phyloP scores from a whole-genome alignment of 345 rosid species.

The Salix caprea region DNA sequence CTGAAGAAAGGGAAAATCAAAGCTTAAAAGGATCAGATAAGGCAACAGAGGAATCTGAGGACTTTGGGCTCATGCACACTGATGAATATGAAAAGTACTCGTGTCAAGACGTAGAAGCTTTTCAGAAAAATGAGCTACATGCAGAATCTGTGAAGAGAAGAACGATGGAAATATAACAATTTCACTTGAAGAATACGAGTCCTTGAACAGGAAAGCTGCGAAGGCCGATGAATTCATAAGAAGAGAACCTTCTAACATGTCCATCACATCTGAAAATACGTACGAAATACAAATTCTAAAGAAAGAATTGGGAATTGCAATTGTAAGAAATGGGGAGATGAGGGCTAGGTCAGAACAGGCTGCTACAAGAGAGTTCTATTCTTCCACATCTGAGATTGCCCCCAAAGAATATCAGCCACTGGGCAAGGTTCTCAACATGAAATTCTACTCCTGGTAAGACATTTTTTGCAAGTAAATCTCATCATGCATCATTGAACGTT shows the following conservation, averaged over 20 bases:
- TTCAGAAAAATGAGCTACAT: not conserved
- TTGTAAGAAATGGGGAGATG: conserved; percentile 31
- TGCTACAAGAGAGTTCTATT: conserved; percentile 1
- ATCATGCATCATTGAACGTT: no score
- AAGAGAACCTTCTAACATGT: conserved; percentile 3
- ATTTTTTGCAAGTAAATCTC: no score
- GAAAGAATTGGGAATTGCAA: conserved; percentile 36
- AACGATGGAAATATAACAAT: conserved; percentile 16
- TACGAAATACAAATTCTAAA: conserved; percentile 26
- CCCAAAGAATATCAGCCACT: conserved; percentile 32
- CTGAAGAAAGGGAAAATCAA: conserved; percentile 26
- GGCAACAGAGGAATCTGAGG: conserved; percentile 15
- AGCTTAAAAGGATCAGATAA: conserved; percentile 19
- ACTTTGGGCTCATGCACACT: not conserved
- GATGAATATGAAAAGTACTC: not conserved
- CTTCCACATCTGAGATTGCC: conserved; percentile 9
- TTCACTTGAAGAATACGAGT: conserved; percentile 32
- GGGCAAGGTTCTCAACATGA: conserved; percentile 48
- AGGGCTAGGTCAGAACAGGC: conserved; percentile 52
- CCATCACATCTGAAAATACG: not conserved
- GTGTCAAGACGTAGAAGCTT: not conserved
- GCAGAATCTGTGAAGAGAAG: not conserved
- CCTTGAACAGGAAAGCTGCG: conserved; percentile 19
- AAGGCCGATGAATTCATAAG: conserved; percentile 14
- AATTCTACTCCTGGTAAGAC: conserved; percentile 20